Conservation (phyloP, 2,329 filamentous ascomycete species). For the Alternaria sp. region DNA sequence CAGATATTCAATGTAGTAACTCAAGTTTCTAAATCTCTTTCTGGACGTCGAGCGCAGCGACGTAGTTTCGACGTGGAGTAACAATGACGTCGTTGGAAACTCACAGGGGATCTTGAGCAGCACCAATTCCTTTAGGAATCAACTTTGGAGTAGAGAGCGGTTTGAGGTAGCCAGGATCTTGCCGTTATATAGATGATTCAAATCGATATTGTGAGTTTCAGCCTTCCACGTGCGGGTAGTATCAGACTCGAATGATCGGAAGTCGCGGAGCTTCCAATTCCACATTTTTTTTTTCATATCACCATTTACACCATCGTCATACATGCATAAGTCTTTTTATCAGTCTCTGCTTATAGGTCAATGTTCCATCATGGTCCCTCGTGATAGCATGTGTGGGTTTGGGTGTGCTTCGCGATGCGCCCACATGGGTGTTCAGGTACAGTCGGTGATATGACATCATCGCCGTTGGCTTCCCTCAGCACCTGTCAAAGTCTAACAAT, state of each 20-base stretch:
- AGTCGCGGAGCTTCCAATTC: slow-evolving; percentile 24
- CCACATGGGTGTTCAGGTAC: neutral
- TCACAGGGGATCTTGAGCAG: neutral
- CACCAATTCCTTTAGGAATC: too few relatives aligned
- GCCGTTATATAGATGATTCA: too few relatives aligned
- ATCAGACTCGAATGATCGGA: slow-evolving; percentile 31
- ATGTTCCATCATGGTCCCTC: neutral
- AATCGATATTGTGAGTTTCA: neutral
- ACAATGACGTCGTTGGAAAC: slow-evolving; percentile 16
- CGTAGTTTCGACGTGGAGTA: neutral
- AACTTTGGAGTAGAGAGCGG: neutral
- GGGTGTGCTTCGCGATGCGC: neutral
- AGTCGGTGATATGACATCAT: slow-evolving; percentile 9
- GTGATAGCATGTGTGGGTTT: slow-evolving; percentile 2
- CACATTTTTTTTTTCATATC: slow-evolving; percentile 5
- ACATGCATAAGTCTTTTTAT: slow-evolving; percentile 4
- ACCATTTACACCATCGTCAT: slow-evolving; percentile 25
- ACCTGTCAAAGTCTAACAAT: neutral
- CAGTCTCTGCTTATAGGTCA: neutral
- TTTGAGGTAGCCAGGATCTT: neutral
- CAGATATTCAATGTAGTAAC: neutral
- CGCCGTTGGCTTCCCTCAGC: neutral
- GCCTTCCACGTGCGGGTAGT: neutral
- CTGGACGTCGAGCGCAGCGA: neutral
- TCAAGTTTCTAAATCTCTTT: neutral